phyloP scores from a whole-genome alignment of 768 basidiomycete genomes.

The Macrolepiota fuliginosa region DNA sequence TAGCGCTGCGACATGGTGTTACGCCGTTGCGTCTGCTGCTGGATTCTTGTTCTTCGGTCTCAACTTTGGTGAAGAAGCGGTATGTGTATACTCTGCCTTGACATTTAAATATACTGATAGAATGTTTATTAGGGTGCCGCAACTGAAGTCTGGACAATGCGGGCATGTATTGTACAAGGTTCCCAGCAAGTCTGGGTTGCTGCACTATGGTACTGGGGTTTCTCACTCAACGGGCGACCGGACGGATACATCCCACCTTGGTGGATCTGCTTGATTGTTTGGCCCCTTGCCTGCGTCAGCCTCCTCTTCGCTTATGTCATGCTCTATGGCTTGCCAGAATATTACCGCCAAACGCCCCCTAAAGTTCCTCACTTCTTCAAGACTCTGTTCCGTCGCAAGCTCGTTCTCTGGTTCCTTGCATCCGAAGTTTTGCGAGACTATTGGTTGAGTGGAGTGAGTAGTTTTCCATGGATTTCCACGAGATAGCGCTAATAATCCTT shows the following conservation, averaged over 20 bases:
- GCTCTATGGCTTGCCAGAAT: constrained; percentile 89
- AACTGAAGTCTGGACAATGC: constrained; percentile 89
- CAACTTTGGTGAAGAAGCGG: constrained; percentile 97
- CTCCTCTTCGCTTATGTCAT: constrained; percentile 80
- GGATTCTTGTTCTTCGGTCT: constrained; percentile 93
- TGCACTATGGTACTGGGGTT: constrained; percentile 95
- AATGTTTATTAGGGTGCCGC: constrained; percentile 68
- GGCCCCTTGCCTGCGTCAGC: constrained; percentile 78
- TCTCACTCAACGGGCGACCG: constrained; percentile 58
- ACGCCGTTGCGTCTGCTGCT: constrained; percentile 90
- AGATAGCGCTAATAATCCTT: constrained; percentile 15
- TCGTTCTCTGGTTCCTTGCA: constrained; percentile 94
- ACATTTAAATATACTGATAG: constrained; percentile 8
- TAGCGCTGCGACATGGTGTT: constrained; percentile 84
- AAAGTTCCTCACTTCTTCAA: constrained; percentile 91
- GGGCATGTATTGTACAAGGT: constrained; percentile 92
- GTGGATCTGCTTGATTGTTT: constrained; percentile 80
- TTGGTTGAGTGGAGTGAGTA: constrained; percentile 81
- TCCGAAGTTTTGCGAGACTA: constrained; percentile 92
- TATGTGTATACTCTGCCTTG: constrained; percentile 29
- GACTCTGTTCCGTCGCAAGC: constrained; percentile 86
- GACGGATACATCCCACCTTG: constrained; percentile 65
- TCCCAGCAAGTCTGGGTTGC: constrained; percentile 96
- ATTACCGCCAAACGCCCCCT: constrained; percentile 89
- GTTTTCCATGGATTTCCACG: background rate